A percentile compares a stretch with the other conserved stretches of the same genome.
Evolutionary conservation across 2,329 filamentous ascomycete genomes (phyloP).

Genomic region (Lecanicillium sp.): DNA sequence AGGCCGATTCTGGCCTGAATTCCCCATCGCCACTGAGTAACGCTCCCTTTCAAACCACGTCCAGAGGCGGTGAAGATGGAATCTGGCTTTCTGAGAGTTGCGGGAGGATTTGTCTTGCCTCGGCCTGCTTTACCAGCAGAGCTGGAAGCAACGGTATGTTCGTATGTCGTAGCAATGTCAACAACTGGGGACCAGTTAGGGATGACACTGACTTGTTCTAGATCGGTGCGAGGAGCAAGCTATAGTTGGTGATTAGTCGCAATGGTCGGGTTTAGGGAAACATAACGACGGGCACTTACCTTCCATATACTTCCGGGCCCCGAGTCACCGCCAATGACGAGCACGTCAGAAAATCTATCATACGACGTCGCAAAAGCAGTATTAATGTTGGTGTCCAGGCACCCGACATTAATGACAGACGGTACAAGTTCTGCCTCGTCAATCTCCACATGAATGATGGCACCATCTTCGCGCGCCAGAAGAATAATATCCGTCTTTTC

Average conservation of each 20-base stretch:
- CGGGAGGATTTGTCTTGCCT: conserved; percentile 15
- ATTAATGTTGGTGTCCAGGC: conserved; percentile 65
- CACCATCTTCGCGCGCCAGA: conserved; percentile 79
- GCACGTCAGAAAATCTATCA: conserved; percentile 62
- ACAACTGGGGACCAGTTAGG: conserved; percentile 55
- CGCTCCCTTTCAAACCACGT: conserved; percentile 50
- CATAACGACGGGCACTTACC: no score
- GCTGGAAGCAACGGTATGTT: conserved; percentile 15
- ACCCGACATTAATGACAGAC: conserved; percentile 51
- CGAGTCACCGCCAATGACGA: conserved; percentile 71
- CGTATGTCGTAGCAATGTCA: conserved; percentile 34
- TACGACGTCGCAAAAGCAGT: conserved; percentile 74
- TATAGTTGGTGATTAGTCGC: conserved; percentile 19
- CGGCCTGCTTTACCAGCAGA: conserved; percentile 2
- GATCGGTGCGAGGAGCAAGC: conserved; percentile 47
- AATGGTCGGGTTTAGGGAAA: no score
- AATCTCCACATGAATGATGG: conserved; percentile 66
- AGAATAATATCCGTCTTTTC: conserved; percentile 71
- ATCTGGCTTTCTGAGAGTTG: conserved; percentile 30
- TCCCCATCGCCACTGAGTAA: conserved; percentile 64
- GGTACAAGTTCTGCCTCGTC: conserved; percentile 48
- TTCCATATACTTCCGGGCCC: conserved; percentile 72
- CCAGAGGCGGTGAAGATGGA: conserved; percentile 61
- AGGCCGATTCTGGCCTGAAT: conserved; percentile 59
- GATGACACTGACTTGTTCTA: conserved; percentile 38